Evolutionary conservation across 768 basidiomycete genomes (phyloP).

Genomic region (Hydnum rufescens): DNA sequence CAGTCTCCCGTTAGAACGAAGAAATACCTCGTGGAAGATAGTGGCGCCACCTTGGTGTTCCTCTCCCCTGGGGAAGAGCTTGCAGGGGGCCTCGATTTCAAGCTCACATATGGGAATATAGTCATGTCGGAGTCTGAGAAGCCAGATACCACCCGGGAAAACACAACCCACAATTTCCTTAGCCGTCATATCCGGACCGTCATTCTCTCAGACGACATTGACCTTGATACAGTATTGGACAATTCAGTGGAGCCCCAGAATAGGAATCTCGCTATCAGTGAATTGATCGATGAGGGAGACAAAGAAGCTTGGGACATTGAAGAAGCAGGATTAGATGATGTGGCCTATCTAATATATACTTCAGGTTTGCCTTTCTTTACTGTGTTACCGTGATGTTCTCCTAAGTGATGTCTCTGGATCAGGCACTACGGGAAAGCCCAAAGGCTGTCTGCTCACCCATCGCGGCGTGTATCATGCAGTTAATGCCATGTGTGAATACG

Average conservation of each 20-base stretch:
- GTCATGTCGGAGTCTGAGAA: no score
- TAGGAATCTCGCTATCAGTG: neutral
- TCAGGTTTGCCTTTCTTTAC: slow-evolving; percentile 20
- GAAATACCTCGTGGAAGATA: slow-evolving; percentile 25
- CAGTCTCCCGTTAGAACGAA: slow-evolving; percentile 27
- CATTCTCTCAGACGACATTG: no score
- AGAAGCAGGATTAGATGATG: slow-evolving; percentile 1
- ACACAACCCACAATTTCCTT: no score
- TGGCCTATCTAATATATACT: slow-evolving; percentile 31
- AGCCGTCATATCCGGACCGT: no score
- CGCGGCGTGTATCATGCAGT: slow-evolving; percentile 19
- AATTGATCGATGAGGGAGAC: neutral
- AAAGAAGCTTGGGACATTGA: neutral
- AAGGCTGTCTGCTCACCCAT: slow-evolving; percentile 28
- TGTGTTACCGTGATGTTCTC: neutral
- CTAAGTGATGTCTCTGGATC: neutral
- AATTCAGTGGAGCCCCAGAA: no score
- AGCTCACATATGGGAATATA: neutral
- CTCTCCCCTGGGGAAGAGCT: neutral
- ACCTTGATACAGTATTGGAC: no score
- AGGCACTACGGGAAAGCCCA: slow-evolving; percentile 34
- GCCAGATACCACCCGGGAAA: no score
- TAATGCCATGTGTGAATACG: slow-evolving; percentile 14
- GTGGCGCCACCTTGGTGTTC: slow-evolving; percentile 11
- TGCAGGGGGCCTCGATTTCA: neutral